Base-by-base conservation (phyloP, 495 filamentous ascomycete species). In the Tirmania nivea region DNA sequence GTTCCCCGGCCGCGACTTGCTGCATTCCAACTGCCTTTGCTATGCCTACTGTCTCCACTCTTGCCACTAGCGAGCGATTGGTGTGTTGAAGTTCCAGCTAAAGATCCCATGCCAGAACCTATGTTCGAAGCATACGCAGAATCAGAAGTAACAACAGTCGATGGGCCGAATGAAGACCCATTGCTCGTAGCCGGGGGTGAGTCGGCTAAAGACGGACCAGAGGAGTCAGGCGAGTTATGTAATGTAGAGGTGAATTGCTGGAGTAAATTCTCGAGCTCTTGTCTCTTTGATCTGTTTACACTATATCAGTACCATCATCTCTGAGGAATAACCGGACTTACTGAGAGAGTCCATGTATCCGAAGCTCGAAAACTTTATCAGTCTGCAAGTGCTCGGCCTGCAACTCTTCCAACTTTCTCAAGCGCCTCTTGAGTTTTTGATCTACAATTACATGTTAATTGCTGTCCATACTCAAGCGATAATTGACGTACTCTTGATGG, bases 281-380 rank as follows among this genome's bases (percentile, higher is more conserved):
- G 71, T 60, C 80, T 85, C 65, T 80, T 84, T 39, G 73, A 68
- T 34, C 66, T 64, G 34, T 20, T 19, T 34, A 3, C 51, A 55
- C 52, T 58, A 12, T 42, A 42, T 17, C 5, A 42, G 51, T n/a
- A 51, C 42, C 51, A 48, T 31, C 10, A 17, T 35, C 21, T 42
- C 42, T 35, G 14, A 45, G 17, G 17, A 14, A 19, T 3, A 8
- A 3, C 39, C 10, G n/a, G 49, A 21, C 34, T 47, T 56, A 56
- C 55, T 66, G 64, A 8, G 79, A 71, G 35, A 89, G 66, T 3
- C 76, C 77, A 60, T 87, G 81, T 35, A 86, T 69, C 57, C 79
- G 75, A 49, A 89, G 74, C 62, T 88, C 84, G 57, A 88, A 85
- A 3, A 88, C 67, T 57, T 79, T 83, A 16, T 88, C 83, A 34